Percentiles rank a stretch among this genome's conserved stretches.
Evolutionary conservation across 305 asterid species (phyloP).

Genomic region (Fraxinus velutina): DNA sequence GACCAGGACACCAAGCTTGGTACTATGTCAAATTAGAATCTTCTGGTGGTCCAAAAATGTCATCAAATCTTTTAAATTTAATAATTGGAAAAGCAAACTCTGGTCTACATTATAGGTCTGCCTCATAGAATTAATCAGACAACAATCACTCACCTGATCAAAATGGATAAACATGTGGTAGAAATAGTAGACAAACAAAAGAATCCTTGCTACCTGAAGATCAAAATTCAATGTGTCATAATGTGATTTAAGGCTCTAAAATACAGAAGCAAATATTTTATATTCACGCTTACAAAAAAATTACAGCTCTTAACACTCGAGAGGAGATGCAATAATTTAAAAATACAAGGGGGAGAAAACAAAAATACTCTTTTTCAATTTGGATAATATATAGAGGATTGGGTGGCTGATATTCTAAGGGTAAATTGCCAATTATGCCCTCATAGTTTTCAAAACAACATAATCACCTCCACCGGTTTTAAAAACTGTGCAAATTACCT

Average conservation of each 20-base stretch:
- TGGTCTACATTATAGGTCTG: background rate
- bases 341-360: background rate
- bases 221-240: constrained; percentile 17
- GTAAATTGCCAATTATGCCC: background rate
- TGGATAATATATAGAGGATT: background rate
- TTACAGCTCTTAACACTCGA: background rate
- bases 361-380: background rate
- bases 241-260: background rate
- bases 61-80: background rate
- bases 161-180: constrained; percentile 72
- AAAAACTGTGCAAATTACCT: background rate
- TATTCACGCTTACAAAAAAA: background rate
- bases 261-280: background rate
- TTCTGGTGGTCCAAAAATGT: background rate
- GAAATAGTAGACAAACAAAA: constrained; percentile 61
- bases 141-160: constrained; percentile 59
- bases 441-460: background rate
- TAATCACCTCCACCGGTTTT: background rate
- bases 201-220: constrained; percentile 76
- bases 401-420: background rate
- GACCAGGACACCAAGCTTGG: background rate
- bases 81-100: background rate
- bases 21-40: background rate
- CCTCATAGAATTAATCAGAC: background rate
- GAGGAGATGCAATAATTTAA: background rate